A percentile compares a stretch with the other conserved stretches of the same genome.
Evolutionary conservation across 805 yeast genomes (phyloP).

Genomic region (Teunomyces panamensis): DNA sequence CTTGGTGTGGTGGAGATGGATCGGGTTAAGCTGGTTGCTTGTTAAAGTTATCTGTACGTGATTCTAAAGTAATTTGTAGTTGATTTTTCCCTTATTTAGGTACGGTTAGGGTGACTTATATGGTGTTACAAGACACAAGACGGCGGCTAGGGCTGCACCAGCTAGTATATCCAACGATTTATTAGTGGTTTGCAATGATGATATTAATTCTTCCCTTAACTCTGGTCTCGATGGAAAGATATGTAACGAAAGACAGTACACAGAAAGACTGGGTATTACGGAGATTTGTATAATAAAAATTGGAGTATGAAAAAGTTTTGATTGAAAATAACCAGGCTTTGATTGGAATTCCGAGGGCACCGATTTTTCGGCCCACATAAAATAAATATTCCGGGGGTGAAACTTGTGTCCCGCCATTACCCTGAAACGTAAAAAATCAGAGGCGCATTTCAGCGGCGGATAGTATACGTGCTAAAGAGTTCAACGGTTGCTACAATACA

Average conservation of each 20-base stretch:
- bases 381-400: not conserved
- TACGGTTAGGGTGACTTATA: not conserved
- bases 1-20: not conserved
- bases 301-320: conserved; percentile 4
- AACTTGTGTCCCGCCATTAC: not conserved
- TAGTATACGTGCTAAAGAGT: not conserved
- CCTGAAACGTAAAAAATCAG: not conserved
- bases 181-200: not conserved
- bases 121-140: not conserved
- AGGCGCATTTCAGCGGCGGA: not conserved
- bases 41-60: conserved; percentile 1
- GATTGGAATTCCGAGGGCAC: conserved; percentile 1
- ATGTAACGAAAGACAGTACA: conserved; percentile 1
- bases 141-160: not conserved
- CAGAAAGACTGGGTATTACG: not conserved
- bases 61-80: not conserved
- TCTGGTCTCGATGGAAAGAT: not conserved
- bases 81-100: not conserved
- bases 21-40: not conserved
- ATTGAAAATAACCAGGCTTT: conserved; percentile 1
- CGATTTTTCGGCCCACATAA: not conserved
- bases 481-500: not conserved
- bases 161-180: not conserved
- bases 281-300: not conserved
- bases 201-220: not conserved